Percentiles rank a stretch among this genome's conserved stretches.
phyloP scores from a whole-genome alignment of 2,329 filamentous ascomycete genomes.

The Fusarium sp. region DNA sequence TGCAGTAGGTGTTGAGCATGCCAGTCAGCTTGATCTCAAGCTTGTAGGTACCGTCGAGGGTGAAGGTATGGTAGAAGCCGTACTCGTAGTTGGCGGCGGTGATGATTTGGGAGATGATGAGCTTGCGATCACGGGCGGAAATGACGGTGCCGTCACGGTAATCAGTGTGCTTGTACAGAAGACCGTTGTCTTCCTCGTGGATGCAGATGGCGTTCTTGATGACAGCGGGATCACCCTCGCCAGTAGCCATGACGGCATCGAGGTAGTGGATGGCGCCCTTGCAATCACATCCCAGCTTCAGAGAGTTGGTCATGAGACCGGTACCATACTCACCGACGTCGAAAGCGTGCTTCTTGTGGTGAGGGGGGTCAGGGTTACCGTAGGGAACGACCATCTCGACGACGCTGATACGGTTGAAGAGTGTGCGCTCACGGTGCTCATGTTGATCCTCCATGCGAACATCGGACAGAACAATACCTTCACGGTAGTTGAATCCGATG shows the following conservation, averaged over 20 bases:
- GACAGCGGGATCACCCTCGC: slow-evolving; percentile 76
- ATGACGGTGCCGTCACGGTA: slow-evolving; percentile 66
- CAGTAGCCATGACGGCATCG: slow-evolving; percentile 85
- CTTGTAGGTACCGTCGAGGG: slow-evolving; percentile 71
- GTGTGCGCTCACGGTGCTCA: slow-evolving; percentile 55
- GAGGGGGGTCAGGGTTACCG: slow-evolving; percentile 80
- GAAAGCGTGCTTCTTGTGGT: slow-evolving; percentile 83
- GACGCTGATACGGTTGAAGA: slow-evolving; percentile 73
- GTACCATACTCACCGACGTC: slow-evolving; percentile 83
- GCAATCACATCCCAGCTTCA: slow-evolving; percentile 84
- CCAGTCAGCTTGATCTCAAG: slow-evolving; percentile 63
- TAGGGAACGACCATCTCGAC: slow-evolving; percentile 78
- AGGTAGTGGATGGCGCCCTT: slow-evolving; percentile 93
- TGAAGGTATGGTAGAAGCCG: slow-evolving; percentile 50
- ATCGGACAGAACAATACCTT: slow-evolving; percentile 75
- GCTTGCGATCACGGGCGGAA: slow-evolving; percentile 64
- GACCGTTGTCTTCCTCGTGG: slow-evolving; percentile 67
- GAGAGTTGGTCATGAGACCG: slow-evolving; percentile 84
- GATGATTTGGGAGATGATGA: slow-evolving; percentile 71
- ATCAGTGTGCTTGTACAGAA: slow-evolving; percentile 72
- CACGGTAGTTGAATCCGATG: slow-evolving; percentile 75
- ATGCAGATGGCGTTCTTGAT: slow-evolving; percentile 97
- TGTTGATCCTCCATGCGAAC: slow-evolving; percentile 66
- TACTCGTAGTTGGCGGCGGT: slow-evolving; percentile 74
- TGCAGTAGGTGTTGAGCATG: slow-evolving; percentile 51